A percentile compares a stretch with the other conserved stretches of the same genome.
phyloP scores from a whole-genome alignment of 2,329 filamentous ascomycete species.

The Cercospora canescens region DNA sequence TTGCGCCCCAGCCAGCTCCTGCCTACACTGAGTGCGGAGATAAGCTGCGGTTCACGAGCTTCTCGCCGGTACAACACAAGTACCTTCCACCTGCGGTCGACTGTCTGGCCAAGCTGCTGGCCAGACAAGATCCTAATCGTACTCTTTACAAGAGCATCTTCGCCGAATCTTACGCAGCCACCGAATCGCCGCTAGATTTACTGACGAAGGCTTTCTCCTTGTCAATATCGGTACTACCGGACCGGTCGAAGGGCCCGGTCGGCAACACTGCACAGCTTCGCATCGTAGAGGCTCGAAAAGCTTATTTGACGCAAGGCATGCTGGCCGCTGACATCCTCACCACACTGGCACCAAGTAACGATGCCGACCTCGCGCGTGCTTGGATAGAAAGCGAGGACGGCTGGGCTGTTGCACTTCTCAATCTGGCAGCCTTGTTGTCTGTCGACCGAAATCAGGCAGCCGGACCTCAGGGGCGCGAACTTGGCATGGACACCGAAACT shows the following conservation, averaged over 20 bases:
- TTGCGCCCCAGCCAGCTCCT: conserved; percentile 77
- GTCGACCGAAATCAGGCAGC: conserved; percentile 49
- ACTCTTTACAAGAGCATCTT: conserved; percentile 83
- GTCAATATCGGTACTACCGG: conserved; percentile 81
- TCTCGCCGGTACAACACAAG: conserved; percentile 77
- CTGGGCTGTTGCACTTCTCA: conserved; percentile 77
- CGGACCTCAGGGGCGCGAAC: conserved; percentile 22
- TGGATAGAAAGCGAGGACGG: conserved; percentile 86
- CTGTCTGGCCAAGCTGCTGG: conserved; percentile 84
- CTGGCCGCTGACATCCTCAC: conserved; percentile 87
- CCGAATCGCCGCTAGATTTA: conserved; percentile 67
- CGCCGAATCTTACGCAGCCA: conserved; percentile 54
- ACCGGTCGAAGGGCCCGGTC: conserved; percentile 60
- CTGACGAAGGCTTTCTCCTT: conserved; percentile 85
- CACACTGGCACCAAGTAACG: conserved; percentile 56
- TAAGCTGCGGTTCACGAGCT: conserved; percentile 73
- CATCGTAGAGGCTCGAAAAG: conserved; percentile 79
- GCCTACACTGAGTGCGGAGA: conserved; percentile 41
- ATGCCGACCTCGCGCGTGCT: conserved; percentile 63
- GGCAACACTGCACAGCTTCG: conserved; percentile 50
- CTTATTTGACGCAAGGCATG: conserved; percentile 88
- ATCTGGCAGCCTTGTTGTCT: conserved; percentile 72
- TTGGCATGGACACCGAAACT: conserved; percentile 34
- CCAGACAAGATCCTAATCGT: conserved; percentile 89
- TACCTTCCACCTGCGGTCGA: conserved; percentile 91